Base-by-base conservation (phyloP, 2,329 filamentous ascomycete genomes). In the Pyrenophora teres region DNA sequence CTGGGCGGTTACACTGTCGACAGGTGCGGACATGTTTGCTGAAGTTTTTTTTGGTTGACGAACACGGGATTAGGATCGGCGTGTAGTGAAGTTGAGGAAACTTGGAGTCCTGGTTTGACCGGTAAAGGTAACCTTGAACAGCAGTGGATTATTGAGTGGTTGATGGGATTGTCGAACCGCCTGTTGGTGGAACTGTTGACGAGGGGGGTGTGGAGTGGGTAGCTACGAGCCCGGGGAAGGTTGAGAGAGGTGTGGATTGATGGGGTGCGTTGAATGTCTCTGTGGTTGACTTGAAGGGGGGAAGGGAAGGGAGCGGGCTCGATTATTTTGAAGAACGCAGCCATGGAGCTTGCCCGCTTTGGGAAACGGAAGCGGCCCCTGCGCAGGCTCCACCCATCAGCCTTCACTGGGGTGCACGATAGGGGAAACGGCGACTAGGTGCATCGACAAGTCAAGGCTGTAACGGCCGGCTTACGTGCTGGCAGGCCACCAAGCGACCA, bases 1-100 rank as follows among this genome's bases (percentile, higher is more conserved):
- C 75, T 80, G 77, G 82, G 81, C 81, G 81, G 88, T 87, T 83
- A 88, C 84, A 83, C 89, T 87, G 80, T 89, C 87, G 82, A 90
- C 85, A 81, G 78, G 67, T 71, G 85, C 81, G 89, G 92, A 96
- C 93, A 97, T 97, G 78, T 80, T 90, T 79, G 73, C 73, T 73
- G 73, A 74, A 75, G 73, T 52, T 78, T 75, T 75, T 81, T 32
- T 69, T 66, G 76, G 77, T 79, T 80, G 77, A 78, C 76, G 77
- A 77, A 78, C 78, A 81, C 82, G 81, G 81, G 72, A 67, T 72
- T 69, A 60, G 39, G 32, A 52, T 43, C 50, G 50, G 43, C 66
- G 68, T 72, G 69, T 60, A 54, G 51, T 42, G 40, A 61, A 58
- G 63, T 69, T 74, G 73, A 72, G 65, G 72, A 77, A 76, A 75